Evolutionary conservation across 2,329 filamentous ascomycete genomes (phyloP), one percentile per base, ranked within the genome.

Genomic region (Fusarium compactum): DNA sequence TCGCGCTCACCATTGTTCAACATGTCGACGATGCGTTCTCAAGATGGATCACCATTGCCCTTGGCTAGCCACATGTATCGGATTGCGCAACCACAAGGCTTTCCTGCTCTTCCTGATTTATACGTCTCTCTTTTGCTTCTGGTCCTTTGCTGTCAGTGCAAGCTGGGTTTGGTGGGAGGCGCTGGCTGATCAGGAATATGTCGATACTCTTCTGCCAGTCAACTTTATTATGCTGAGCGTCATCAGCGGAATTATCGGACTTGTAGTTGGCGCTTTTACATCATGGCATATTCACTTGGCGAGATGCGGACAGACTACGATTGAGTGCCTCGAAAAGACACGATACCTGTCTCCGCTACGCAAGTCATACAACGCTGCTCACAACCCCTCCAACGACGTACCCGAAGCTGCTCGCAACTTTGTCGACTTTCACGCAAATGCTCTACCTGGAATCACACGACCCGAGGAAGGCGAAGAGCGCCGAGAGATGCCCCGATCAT

Each of bases 41-140:
- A 99, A 99, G 85, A 99, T 99, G 96, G 96, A 99, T 79, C 96
- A 99, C 80, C 96, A 99, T 83, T 99, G 96, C 79, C 96, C 96
- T 18, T 99, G 96, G 96, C 87, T 99, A 52, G 95, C 96, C 29
- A 97, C 94, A 6, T 99, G 96, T 80, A 92, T 99, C 64, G 96
- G 96, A 22, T 84, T 99, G 70, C 90, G 89, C 77, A 99, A 99
- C 82, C 97, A 98, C 85, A 99, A 99, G 82, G 87, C 95, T 0
- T 99, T 99, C 78, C 80, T 99, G 56, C 86, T 98, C 5, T 99
- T 98, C 79, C 85, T 99, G 27, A 87, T 95, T 59, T 98, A 99
- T 80, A 94, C 93, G 0, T 93, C 91, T 6, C 67, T 97, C 3
- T 97, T 97, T 82, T 95, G 92, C 82, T 90, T 94, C 83, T 88